Conservation (phyloP, 2,329 filamentous ascomycete species). For the Penicillium occitanis region DNA sequence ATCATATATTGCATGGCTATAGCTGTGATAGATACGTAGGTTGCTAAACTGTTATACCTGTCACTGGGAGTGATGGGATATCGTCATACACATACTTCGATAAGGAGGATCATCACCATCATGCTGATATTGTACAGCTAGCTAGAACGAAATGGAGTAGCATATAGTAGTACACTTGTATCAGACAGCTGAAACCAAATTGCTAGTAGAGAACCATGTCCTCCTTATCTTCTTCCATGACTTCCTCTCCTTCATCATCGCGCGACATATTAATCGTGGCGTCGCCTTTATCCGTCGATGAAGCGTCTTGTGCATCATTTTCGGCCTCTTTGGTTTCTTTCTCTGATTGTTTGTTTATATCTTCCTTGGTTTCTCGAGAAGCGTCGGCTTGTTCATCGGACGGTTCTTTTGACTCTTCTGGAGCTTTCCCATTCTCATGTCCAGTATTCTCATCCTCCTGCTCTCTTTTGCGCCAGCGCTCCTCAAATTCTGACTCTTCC, state of each 20-base stretch:
- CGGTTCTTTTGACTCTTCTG: conserved; percentile 36
- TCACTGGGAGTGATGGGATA: neutral
- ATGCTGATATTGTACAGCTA: neutral
- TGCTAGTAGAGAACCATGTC: conserved; percentile 83
- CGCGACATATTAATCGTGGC: conserved; percentile 37
- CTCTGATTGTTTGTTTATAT: conserved; percentile 24
- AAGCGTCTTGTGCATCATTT: conserved; percentile 23
- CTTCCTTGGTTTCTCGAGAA: conserved; percentile 23
- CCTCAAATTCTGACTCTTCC: conserved; percentile 65
- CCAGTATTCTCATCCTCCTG: conserved; percentile 28
- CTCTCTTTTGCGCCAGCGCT: conserved; percentile 41
- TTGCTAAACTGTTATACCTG: neutral
- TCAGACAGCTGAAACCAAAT: conserved; percentile 47
- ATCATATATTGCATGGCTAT: neutral
- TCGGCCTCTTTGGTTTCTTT: neutral
- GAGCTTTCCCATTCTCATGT: conserved; percentile 32
- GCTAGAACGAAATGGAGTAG: neutral
- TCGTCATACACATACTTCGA: neutral
- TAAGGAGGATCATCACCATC: neutral
- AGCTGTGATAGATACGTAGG: neutral
- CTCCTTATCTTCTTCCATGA: conserved; percentile 80
- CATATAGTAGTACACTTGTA: conserved; percentile 28
- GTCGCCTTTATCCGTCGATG: conserved; percentile 34
- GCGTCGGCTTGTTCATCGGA: conserved; percentile 41
- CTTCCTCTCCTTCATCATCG: conserved; percentile 71